Base-by-base conservation (phyloP, 805 yeast species). In the Isabelozyma gotoi region DNA sequence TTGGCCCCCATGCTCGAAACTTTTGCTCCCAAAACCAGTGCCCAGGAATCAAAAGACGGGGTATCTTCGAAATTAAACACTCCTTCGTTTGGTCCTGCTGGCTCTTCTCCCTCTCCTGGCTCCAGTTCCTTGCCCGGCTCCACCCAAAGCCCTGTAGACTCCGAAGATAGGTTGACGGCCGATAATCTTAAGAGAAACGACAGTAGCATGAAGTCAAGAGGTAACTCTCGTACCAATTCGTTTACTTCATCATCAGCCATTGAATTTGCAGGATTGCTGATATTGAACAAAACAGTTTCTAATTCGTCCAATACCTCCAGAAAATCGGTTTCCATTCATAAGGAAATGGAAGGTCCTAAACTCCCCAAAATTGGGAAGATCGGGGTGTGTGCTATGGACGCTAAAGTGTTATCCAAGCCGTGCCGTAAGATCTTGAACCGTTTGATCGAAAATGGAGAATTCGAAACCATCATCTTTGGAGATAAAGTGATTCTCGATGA, bases 311-410 rank as follows among this genome's bases (percentile, higher is more conserved):
- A 62, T 6, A 49, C 63, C 11, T 59, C 68, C 14, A 55, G 63
- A 36, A 61, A 60, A 38, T 60, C 68, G 14, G 49, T 59, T 8
- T 56, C 66, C 5, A 65, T 68, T 18, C 65, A 68, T 17, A 62
- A 60, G 42, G 78, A 70, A 41, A 60, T 57, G 8, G 65, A 65
- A 7, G 73, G 76, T 8, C 78, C 82, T 3, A 74, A 76, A 49
- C 56, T 82, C 40, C 88, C 88, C 3, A 81, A 77, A 51, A 81
- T 91, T 50, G 98, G 99, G 33, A 91, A 88, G 52, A 88, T 94
- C 53, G 99, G 99, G 41, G 96, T 94, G 1, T 94, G 99, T 68
- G 99, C 99, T 8, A 91, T 94, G 97, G 99, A 94, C 65, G 84
- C 91, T 46, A 94, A 94, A 65, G 99, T 91, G 2, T 76, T 96